Evolutionary conservation across 1,284 basidiomycete species (phyloP), one percentile per base, ranked within the genome.

Genomic region (Leucoagaricus sp.): DNA sequence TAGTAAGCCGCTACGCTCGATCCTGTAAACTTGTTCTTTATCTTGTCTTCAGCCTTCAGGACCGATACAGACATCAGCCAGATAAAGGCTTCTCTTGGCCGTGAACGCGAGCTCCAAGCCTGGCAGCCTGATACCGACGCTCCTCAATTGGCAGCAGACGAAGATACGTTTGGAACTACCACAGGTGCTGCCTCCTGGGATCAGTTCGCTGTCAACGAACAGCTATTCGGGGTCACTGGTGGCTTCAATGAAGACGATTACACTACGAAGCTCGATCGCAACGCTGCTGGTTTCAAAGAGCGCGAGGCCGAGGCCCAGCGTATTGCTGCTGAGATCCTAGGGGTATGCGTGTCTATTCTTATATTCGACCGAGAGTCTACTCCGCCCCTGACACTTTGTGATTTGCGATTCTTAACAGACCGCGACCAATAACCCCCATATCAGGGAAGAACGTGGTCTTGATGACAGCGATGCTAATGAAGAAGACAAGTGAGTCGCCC

Each of bases 161-260:
- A 90, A 50, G 60, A 83, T 50, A 91, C 89, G 0, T 91, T 93
- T 61, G 87, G 78, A 7, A 5, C 8, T 19, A 72, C 82, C n/a
- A 62, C 60, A 40, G 72, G 60, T 36, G 76, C 72, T 57, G 72
- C 74, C 44, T 75, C 78, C 0, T 99, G 97, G 96, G 96, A 99
- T 72, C 96, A 99, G 75, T 99, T 99, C 66, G 89, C 89, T 40
- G 92, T 81, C 55, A 99, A 99, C 73, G 95, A 98, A 73, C 83
- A 90, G 64, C 80, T 94, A 60, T 98, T 98, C 69, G 97, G 97
- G 17, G 86, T 96, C 61, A 94, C 83, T 67, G 93, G 94, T 8
- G 85, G 87, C 67, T 99, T 94, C 71, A 89, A 98, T 66, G 96
- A 99, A 75, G 91, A 96, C 58, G 69, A 89, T 41, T 99, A 99